A percentile compares a stretch with the other conserved stretches of the same genome.
Evolutionary conservation across 129 eudicot species (phyloP).

Genomic region (Pittosporum tobira): DNA sequence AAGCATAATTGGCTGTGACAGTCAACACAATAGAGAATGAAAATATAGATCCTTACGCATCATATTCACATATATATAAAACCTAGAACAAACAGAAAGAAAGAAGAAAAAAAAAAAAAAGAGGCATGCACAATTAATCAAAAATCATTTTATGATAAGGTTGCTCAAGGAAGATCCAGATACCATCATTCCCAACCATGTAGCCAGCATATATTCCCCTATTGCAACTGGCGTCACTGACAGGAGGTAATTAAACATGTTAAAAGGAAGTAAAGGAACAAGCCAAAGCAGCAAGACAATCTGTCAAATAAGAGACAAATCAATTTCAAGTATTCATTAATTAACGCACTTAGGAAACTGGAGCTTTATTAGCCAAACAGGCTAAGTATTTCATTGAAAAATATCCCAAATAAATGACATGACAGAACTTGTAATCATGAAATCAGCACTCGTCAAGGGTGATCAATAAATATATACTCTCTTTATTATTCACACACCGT

Average conservation of each 20-base stretch:
- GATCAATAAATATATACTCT: too few relatives aligned
- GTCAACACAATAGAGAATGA: too few relatives aligned
- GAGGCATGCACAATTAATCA: too few relatives aligned
- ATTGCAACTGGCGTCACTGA: conserved; percentile 75
- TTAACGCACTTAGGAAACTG: not conserved
- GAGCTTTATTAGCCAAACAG: not conserved
- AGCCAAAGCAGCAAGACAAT: conserved; percentile 83
- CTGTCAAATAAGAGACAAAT: conserved; percentile 33
- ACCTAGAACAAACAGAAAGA: not conserved
- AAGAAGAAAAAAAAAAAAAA: too few relatives aligned
- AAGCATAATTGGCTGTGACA: conserved; percentile 86
- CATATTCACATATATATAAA: too few relatives aligned
- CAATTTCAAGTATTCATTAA: not conserved
- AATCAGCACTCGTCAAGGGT: too few relatives aligned
- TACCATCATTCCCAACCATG: conserved; percentile 99
- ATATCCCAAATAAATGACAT: too few relatives aligned
- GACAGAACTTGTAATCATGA: too few relatives aligned
- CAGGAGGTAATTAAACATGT: conserved; percentile 80
- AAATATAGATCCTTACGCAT: too few relatives aligned
- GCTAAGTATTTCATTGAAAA: too few relatives aligned
- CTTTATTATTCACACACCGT: too few relatives aligned
- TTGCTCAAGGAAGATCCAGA: conserved; percentile 1
- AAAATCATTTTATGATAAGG: too few relatives aligned
- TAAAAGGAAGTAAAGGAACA: conserved; percentile 85
- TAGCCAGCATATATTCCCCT: conserved; percentile 64